Evolutionary conservation across 2,329 filamentous ascomycete genomes (phyloP).

Genomic region (Lasiodiplodia sp.): DNA sequence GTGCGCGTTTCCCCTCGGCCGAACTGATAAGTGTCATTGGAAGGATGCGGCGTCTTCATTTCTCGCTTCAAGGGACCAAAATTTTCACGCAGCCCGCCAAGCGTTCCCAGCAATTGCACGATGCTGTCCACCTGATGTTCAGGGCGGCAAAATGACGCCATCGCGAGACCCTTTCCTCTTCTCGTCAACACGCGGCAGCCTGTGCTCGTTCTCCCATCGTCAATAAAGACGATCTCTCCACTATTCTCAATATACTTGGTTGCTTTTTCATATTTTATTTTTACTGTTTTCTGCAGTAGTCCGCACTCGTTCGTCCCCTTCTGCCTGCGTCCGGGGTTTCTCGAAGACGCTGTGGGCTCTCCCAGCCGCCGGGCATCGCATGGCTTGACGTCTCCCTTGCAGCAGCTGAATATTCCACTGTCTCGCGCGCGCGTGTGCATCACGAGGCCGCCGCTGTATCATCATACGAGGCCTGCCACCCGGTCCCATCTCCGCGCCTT

Average conservation of each 20-base stretch:
- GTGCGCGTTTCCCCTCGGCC: conserved; percentile 12
- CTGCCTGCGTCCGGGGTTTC: neutral
- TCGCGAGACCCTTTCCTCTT: neutral
- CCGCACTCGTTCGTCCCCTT: neutral
- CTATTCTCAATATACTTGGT: neutral
- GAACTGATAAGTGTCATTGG: neutral
- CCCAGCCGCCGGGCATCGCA: conserved; percentile 7
- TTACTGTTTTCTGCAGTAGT: neutral
- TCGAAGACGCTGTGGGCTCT: conserved; percentile 18
- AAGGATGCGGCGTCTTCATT: neutral
- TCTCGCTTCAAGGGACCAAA: neutral
- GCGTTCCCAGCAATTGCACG: neutral
- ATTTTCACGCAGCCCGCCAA: neutral
- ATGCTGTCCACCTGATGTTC: neutral
- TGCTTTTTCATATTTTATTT: neutral
- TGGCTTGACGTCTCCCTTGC: conserved; percentile 17
- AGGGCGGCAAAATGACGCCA: conserved; percentile 15
- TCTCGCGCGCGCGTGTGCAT: conserved; percentile 10
- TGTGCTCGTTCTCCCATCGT: neutral
- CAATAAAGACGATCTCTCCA: neutral
- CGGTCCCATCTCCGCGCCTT: neutral
- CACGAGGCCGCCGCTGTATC: neutral
- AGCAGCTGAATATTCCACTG: conserved; percentile 24
- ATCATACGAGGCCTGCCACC: conserved; percentile 6
- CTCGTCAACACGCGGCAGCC: conserved; percentile 8